Evolutionary conservation across 139 green algal genomes (phyloP).

Genomic region (Chlamydomonas schloesseri): DNA sequence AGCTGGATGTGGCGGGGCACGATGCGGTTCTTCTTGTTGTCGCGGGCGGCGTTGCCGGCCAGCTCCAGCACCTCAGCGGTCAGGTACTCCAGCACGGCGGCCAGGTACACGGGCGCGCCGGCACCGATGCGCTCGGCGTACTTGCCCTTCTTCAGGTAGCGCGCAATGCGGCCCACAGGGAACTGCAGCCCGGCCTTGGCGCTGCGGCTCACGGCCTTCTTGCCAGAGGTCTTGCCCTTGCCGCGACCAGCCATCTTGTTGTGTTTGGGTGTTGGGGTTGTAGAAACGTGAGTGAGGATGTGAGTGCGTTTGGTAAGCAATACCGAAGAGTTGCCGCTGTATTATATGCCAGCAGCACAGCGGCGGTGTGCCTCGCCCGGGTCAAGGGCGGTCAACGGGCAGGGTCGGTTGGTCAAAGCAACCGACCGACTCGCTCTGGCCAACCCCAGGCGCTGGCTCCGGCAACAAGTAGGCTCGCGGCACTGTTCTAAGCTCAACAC

Average conservation of each 20-base stretch:
- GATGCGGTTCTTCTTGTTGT: constrained; percentile 97
- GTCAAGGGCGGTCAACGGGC: too few relatives aligned
- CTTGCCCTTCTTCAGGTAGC: constrained; percentile 86
- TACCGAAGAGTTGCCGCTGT: too few relatives aligned
- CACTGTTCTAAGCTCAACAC: too few relatives aligned
- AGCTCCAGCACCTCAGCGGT: constrained; percentile 87
- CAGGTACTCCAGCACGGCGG: constrained; percentile 71
- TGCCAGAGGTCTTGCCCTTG: constrained; percentile 30
- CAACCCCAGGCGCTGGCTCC: too few relatives aligned
- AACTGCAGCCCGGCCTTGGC: constrained; percentile 94
- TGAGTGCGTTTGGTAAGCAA: too few relatives aligned
- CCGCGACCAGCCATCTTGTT: constrained; percentile 26
- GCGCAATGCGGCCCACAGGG: constrained; percentile 85
- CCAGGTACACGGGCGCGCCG: constrained; percentile 72
- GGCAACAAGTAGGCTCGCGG: too few relatives aligned
- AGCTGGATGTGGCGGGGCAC: constrained; percentile 91
- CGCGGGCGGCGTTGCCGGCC: constrained; percentile 87
- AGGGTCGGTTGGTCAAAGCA: too few relatives aligned
- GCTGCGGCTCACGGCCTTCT: constrained; percentile 74
- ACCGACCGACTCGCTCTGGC: too few relatives aligned
- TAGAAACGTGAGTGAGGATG: too few relatives aligned
- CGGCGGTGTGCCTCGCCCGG: too few relatives aligned
- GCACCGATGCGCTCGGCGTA: constrained; percentile 71
- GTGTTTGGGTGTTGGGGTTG: too few relatives aligned
- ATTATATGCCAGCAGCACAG: too few relatives aligned